Base-by-base conservation (phyloP, 352 stramenopile genomes). In the Aphanomyces cochlioides region DNA sequence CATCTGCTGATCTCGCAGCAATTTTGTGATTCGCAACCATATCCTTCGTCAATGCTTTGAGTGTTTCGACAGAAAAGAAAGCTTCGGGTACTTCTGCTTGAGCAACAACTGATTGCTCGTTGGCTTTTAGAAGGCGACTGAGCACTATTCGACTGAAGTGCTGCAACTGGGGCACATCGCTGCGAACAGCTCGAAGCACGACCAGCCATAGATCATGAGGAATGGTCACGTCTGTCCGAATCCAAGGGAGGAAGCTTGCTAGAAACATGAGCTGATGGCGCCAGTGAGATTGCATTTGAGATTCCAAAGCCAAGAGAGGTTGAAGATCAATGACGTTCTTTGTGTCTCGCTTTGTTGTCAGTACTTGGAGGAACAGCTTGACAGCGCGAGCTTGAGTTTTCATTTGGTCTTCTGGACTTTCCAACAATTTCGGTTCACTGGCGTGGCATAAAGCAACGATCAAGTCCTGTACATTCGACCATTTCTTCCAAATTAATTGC, bases 201-300 rank as follows among this genome's bases (percentile, higher is more conserved):
- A 93, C 57, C 3, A 76, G 72, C 82, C 81, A 90, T 7, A 90
- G 47, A 21, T 73, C 64, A 34, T 77, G 39, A 7, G 83, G 73
- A 40, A 89, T 45, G 7, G 79, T 76, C 53, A 78, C 72, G 34
- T 78, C 75, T 3, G 63, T 60, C 50, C 90, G 81, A 39, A 93
- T 72, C 43, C 87, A 77, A 17, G 84, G 85, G 67, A 85, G 89
- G 15, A 93, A 66, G 45, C 75, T 77, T 19, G 88, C 85, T 34
- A 93, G 71, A 53, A 90, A 80, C 79, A 93, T 83, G 28, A 93
- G 54, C 28, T 92, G 85, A 34, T 89, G 79, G 72, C 90, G 89
- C 85, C 85, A 93, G 66, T 93, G 85, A 37, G 84, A 81, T 5
- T 72, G 72, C 4, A 71, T 17, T 4, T 68, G 28, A 19, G 80